Conservation (phyloP, 768 basidiomycete species). For the Pleurotus pulmonarius region DNA sequence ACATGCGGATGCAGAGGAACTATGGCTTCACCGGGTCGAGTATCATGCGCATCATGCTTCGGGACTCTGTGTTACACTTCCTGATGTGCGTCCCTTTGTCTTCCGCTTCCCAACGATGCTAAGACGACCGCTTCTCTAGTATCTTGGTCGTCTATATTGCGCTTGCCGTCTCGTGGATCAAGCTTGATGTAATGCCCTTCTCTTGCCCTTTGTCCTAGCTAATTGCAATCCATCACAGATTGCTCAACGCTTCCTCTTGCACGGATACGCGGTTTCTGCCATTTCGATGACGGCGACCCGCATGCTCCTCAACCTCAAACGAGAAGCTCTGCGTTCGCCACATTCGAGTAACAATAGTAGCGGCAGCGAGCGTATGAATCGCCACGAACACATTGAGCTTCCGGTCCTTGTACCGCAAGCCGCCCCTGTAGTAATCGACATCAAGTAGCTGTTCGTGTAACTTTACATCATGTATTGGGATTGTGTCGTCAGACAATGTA, state of each 20-base stretch:
- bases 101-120: background rate
- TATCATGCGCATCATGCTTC: background rate
- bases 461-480: no score
- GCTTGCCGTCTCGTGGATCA: background rate
- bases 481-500: no score
- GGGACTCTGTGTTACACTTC: background rate
- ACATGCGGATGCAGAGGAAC: background rate
- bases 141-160: slow-evolving; percentile 1
- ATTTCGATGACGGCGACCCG: slow-evolving; percentile 4
- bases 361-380: background rate
- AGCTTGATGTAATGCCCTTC: background rate
- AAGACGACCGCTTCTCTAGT: background rate
- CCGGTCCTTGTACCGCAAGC: background rate
- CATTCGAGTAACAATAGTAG: background rate
- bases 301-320: background rate
- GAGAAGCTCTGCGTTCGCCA: background rate
- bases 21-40: background rate
- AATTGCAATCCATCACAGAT: background rate
- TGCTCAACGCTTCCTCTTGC: background rate
- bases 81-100: background rate
- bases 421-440: background rate
- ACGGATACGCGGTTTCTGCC: background rate
- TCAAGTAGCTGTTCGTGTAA: background rate
- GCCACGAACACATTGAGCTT: background rate
- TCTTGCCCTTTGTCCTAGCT: background rate